These are phyloP conservation scores for Aquanectria penicillioides DNA, from an alignment of 2,329 filamentous ascomycete species.

Conservation along the genomic window DNA sequence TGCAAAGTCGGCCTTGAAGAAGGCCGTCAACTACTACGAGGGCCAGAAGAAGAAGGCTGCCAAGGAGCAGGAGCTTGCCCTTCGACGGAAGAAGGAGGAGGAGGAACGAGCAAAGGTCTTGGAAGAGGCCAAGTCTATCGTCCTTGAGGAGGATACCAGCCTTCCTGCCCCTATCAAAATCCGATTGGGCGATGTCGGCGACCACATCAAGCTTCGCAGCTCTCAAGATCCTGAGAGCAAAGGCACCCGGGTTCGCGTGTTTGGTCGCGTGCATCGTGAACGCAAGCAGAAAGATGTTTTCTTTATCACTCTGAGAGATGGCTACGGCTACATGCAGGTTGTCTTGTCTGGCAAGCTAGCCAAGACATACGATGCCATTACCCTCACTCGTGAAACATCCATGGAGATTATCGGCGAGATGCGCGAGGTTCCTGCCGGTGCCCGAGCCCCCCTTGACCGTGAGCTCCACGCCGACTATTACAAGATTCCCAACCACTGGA, in stretches of 20 bases:
- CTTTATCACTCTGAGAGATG: constrained; percentile 86
- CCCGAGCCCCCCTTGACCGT: constrained; percentile 82
- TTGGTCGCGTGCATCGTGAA: constrained; percentile 84
- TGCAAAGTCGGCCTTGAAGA: constrained; percentile 42
- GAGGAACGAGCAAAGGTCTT: constrained; percentile 33
- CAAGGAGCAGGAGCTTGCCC: constrained; percentile 38
- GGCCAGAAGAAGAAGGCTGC: constrained; percentile 43
- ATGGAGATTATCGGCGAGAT: constrained; percentile 87
- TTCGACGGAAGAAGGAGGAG: constrained; percentile 34
- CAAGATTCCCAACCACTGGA: constrained; percentile 71
- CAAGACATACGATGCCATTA: constrained; percentile 91
- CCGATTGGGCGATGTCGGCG: constrained; percentile 66
- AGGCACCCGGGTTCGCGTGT: constrained; percentile 73
- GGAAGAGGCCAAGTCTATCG: constrained; percentile 43
- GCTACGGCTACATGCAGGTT: constrained; percentile 77
- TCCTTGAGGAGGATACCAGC: constrained; percentile 68
- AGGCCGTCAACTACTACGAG: constrained; percentile 38
- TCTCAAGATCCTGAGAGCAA: constrained; percentile 43
- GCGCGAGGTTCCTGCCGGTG: constrained; percentile 81
- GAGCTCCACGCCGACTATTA: constrained; percentile 94
- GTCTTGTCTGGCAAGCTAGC: constrained; percentile 72
- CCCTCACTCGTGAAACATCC: constrained; percentile 87
- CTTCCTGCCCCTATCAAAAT: constrained; percentile 81
- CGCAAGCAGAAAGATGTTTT: constrained; percentile 84
- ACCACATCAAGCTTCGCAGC: constrained; percentile 43